These are phyloP conservation scores for Gentiana dahurica DNA, from an alignment of 257 asterid species.

Conservation along the genomic window DNA sequence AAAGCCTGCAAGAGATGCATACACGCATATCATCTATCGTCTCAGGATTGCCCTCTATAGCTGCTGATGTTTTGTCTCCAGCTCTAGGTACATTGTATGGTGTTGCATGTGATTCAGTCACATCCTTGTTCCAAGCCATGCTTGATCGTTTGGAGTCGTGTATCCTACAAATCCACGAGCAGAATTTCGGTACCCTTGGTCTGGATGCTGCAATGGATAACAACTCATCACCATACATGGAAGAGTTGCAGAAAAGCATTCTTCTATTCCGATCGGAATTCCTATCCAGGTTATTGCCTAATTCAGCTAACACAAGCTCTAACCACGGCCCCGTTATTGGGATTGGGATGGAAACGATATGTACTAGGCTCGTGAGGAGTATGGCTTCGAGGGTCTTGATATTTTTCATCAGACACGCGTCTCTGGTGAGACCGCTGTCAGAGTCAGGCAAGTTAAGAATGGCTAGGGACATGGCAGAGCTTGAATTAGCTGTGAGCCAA, in stretches of 20 bases:
- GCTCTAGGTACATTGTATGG: slow-evolving; percentile 75
- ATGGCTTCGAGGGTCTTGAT: slow-evolving; percentile 83
- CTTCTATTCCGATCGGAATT: slow-evolving; percentile 76
- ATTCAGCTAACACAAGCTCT: slow-evolving; percentile 21
- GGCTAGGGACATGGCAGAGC: slow-evolving; percentile 98
- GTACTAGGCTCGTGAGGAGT: slow-evolving; percentile 76
- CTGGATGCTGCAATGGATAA: slow-evolving; percentile 76
- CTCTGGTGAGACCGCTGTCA: slow-evolving; percentile 85
- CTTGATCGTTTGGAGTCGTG: slow-evolving; percentile 84
- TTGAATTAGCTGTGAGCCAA: slow-evolving; percentile 79
- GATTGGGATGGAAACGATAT: slow-evolving; percentile 53
- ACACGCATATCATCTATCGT: slow-evolving; percentile 54
- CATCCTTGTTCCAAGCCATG: slow-evolving; percentile 90
- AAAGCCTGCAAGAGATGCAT: slow-evolving; percentile 87
- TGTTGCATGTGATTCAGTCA: slow-evolving; percentile 87
- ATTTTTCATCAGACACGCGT: slow-evolving; percentile 80
- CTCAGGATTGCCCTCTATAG: slow-evolving; percentile 59
- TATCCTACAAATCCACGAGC: slow-evolving; percentile 80
- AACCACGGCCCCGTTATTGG: slow-evolving; percentile 19
- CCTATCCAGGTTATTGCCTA: slow-evolving; percentile 69
- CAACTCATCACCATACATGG: slow-evolving; percentile 91
- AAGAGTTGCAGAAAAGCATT: slow-evolving; percentile 72
- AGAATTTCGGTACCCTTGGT: slow-evolving; percentile 60
- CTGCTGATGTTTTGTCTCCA: slow-evolving; percentile 68
- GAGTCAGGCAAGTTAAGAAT: slow-evolving; percentile 94